Evolutionary conservation across 169 alveolate genomes (phyloP), one percentile per base, ranked within the genome.

Genomic region (Theileria parva): DNA sequence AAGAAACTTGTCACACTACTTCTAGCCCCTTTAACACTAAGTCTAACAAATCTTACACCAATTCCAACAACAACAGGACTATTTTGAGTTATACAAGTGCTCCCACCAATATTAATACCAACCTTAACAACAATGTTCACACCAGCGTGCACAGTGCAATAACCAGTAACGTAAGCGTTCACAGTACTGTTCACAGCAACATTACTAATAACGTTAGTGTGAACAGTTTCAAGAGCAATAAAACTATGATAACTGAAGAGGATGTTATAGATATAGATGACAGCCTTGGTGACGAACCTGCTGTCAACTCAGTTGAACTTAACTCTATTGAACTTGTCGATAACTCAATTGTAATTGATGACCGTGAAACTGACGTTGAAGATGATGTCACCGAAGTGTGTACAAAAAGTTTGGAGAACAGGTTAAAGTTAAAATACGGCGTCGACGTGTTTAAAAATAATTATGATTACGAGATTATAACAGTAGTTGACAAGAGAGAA

Each of bases 401-500:
- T 27, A 67, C 44, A 17, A 30, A 66, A 9, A 86, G 0, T 6
- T 34, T 81, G 77, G 19, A 69, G 25, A 28, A 25, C 30, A 30
- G 85, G 17, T 44, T 80, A 0, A 65, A 80, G 28, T n/a, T 37
- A 2, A 63, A 53, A 68, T 60, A 50, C n/a, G 89, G 80, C 4
- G n/a, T 67, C 21, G 86, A 75, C 51, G 51, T 59, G n/a, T 13
- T 67, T 17, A 34, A 19, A 32, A 73, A 53, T 34, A 19, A 27
- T 8, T n/a, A 13, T 0, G 72, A 59, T 30, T 91, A 80, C 25
- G 93, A 91, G 69, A 76, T 91, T 37, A 66, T 91, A 50, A 87
- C 91, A 66, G 92, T 87, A 15, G 91, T 91, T 44, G 95, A 91
- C 70, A 91, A 87, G 79, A 66, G 95, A 60, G 95, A 91, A 39